phyloP scores from a whole-genome alignment of 805 yeast species.

The Lipomyces lipofer region DNA sequence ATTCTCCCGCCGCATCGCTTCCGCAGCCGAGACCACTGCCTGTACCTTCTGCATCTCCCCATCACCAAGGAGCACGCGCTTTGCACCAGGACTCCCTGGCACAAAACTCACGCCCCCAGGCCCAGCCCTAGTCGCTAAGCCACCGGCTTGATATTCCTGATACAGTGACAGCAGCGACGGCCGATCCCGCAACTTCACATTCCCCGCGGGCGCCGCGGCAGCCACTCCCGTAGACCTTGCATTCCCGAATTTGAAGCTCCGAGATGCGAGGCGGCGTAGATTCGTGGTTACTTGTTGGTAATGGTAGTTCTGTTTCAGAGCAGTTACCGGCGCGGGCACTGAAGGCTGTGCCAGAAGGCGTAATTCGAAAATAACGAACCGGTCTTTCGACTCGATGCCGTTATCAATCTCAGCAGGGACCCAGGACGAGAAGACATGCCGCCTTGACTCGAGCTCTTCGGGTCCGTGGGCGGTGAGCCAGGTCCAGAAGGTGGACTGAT shows the following conservation, averaged over 20 bases:
- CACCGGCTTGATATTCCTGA: slow-evolving; percentile 17
- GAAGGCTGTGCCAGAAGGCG: no score
- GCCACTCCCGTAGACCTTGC: neutral
- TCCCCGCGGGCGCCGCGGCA: slow-evolving; percentile 7
- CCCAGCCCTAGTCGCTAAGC: neutral
- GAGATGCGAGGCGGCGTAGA: slow-evolving; percentile 15
- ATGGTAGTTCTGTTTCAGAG: neutral
- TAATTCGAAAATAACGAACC: slow-evolving; percentile 2
- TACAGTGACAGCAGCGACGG: slow-evolving; percentile 23
- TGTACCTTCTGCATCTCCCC: slow-evolving; percentile 6
- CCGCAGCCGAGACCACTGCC: neutral
- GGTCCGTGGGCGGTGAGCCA: slow-evolving; percentile 25
- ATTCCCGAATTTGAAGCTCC: slow-evolving; percentile 5
- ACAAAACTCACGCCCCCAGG: neutral
- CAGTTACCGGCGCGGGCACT: neutral
- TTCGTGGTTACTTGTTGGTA: no score
- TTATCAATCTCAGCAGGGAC: slow-evolving; percentile 14
- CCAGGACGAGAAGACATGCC: slow-evolving; percentile 7
- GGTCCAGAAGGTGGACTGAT: slow-evolving; percentile 24
- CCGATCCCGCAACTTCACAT: slow-evolving; percentile 13
- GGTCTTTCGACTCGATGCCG: neutral
- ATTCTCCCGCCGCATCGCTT: neutral
- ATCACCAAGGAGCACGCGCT: no score
- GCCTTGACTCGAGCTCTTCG: slow-evolving; percentile 18
- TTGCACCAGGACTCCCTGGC: slow-evolving; percentile 4